Conservation (phyloP, 257 asterid species). For the Mitragyna speciosa region DNA sequence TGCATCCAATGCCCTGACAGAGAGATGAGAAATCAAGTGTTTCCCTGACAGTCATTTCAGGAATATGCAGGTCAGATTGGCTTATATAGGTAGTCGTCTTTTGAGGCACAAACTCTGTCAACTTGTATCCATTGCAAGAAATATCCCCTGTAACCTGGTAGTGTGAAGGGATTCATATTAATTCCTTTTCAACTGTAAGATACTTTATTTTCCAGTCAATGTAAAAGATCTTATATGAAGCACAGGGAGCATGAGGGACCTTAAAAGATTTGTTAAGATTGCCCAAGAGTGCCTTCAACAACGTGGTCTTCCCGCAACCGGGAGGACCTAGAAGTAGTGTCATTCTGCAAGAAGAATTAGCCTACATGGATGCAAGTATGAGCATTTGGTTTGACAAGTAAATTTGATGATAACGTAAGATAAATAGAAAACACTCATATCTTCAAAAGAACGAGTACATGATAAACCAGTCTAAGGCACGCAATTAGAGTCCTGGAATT, state of each 20-base stretch:
- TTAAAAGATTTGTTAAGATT: slow-evolving; percentile 36
- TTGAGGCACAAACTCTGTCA: slow-evolving; percentile 35
- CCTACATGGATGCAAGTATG: not conserved
- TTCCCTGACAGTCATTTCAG: slow-evolving; percentile 41
- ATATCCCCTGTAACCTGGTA: slow-evolving; percentile 37
- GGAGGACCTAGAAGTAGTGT: slow-evolving; percentile 47
- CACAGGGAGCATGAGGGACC: slow-evolving; percentile 17
- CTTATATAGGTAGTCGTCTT: slow-evolving; percentile 36
- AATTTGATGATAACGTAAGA: too few species aligned
- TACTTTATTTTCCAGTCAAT: too few species aligned
- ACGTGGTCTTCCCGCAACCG: slow-evolving; percentile 40
- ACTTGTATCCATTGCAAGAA: slow-evolving; percentile 30
- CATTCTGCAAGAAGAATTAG: slow-evolving; percentile 29
- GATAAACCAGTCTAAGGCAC: too few species aligned
- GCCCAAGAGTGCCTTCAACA: slow-evolving; percentile 40
- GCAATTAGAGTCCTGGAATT: too few species aligned
- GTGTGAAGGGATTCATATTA: not conserved
- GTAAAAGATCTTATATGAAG: too few species aligned
- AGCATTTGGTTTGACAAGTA: not conserved
- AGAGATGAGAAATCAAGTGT: slow-evolving; percentile 38
- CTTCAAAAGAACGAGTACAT: too few species aligned
- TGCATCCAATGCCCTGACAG: slow-evolving; percentile 36
- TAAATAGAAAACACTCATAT: too few species aligned
- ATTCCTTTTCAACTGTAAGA: too few species aligned
- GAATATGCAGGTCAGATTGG: slow-evolving; percentile 35